phyloP scores from a whole-genome alignment of 805 yeast species.

The Grigorovia jiainica region DNA sequence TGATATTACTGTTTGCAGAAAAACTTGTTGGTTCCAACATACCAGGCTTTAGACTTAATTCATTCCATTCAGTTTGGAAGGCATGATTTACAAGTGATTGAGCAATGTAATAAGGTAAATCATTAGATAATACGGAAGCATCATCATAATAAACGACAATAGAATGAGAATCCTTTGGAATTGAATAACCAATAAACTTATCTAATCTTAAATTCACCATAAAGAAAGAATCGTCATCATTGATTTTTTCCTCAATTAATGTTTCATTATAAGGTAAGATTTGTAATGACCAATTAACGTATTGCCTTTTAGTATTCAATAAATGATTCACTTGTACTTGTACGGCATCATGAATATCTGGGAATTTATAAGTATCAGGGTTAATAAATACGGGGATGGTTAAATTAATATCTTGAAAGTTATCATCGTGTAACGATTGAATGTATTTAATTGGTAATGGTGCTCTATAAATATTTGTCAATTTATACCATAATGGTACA shows the following conservation, averaged over 20 bases:
- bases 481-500: conserved; percentile 34
- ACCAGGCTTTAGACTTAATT: not conserved
- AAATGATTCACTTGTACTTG: conserved; percentile 38
- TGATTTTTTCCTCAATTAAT: conserved; percentile 6
- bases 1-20: conserved; percentile 14
- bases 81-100: conserved; percentile 41
- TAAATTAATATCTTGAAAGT: conserved; percentile 35
- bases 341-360: conserved; percentile 55
- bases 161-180: conserved; percentile 33
- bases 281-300: conserved; percentile 30
- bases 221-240: conserved; percentile 21
- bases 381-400: conserved; percentile 35
- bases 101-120: conserved; percentile 52
- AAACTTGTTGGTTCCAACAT: conserved; percentile 4
- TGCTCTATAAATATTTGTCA: conserved; percentile 35
- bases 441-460: conserved; percentile 32
- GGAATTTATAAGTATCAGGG: conserved; percentile 43
- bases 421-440: conserved; percentile 28
- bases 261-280: conserved; percentile 18
- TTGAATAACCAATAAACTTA: conserved; percentile 35
- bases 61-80: conserved; percentile 32
- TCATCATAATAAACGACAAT: conserved; percentile 28
- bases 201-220: conserved; percentile 32
- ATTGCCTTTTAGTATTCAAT: conserved; percentile 17
- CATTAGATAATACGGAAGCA: conserved; percentile 43